Evolutionary conservation across 169 alveolate genomes (phyloP), one percentile per base, ranked within the genome.

Genomic region (Eimeria zaria): DNA sequence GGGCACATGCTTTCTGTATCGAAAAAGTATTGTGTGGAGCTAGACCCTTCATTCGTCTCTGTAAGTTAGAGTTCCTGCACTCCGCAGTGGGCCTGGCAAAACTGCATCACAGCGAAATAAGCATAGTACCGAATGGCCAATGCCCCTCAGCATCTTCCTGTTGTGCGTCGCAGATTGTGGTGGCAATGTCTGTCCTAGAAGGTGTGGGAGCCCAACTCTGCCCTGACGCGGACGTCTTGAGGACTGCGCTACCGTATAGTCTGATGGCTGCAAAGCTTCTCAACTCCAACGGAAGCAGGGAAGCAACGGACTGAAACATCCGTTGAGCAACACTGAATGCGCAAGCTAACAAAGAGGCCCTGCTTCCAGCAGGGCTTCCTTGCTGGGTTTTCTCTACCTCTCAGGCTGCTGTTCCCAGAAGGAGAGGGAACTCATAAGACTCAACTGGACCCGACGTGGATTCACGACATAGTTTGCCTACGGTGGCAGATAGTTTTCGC

Each of bases 201-300:
- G 94, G 94, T 36, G 94, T 87, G 18, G 94, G 94, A 51, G 94
- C 94, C 48, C 94, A 87, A 62, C 94, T 87, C 53, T 87, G 94
- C 94, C 94, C 94, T n/a, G 94, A 87, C 46, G 81, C 94, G 20
- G 94, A 87, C 33, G 94, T 87, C 46, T 74, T 87, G 94, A 60
- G 69, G 81, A 46, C 94, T 41, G 94, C 94, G 53, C 44, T 87
- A 64, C 94, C 94, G 12, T 87, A 87, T 16, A 87, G 83, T 46
- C 53, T 60, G 62, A 64, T 87, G 83, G 94, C 83, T 60, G 80
- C 94, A 5, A 87, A 64, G 83, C 83, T 87, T 36, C 36, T 87
- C 46, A 74, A 74, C 46, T 33, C 46, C 33, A 69, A 55, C 53
- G 24, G 62, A 48, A 74, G 51, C 48, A 60, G 64, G 27, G 67